phyloP scores from a whole-genome alignment of 1,139 yeast species.

The Nakaseomyces bracarensis region DNA sequence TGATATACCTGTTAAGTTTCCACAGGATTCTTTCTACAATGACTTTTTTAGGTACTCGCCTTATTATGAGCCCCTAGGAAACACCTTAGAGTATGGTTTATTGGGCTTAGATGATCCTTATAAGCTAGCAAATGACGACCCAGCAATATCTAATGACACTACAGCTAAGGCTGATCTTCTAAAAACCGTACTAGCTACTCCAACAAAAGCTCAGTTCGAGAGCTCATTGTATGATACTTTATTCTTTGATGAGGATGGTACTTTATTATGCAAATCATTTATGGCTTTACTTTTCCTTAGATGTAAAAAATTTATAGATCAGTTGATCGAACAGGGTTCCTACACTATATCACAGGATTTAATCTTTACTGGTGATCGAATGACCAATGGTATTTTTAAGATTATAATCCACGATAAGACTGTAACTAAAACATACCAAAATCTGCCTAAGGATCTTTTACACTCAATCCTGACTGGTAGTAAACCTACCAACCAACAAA shows the following conservation, averaged over 20 bases:
- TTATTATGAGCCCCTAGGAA: not conserved
- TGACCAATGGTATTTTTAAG: not conserved
- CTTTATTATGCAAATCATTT: conserved; percentile 21
- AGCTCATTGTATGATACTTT: conserved; percentile 23
- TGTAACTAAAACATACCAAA: conserved; percentile 3
- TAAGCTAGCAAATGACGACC: not conserved
- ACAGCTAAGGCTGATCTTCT: not conserved
- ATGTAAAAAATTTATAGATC: conserved; percentile 12
- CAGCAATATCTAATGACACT: not conserved
- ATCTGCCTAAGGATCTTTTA: conserved; percentile 12
- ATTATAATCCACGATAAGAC: conserved; percentile 1
- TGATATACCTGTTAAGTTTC: conserved; percentile 42
- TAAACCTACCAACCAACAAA: conserved; percentile 14
- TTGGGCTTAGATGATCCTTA: not conserved
- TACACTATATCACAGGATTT: conserved; percentile 9
- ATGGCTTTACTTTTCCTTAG: conserved; percentile 17
- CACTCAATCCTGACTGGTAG: conserved; percentile 45
- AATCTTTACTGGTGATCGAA: not conserved
- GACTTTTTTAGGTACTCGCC: conserved; percentile 50
- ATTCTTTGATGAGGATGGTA: conserved; percentile 9
- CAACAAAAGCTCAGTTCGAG: not conserved
- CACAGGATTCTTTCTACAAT: conserved; percentile 37
- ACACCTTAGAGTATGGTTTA: not conserved
- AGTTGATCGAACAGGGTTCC: conserved; percentile 8
- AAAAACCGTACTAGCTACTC: too few species aligned